Percentiles rank a stretch among this genome's conserved stretches.
phyloP scores from a whole-genome alignment of 768 basidiomycete genomes.

The Suillus subalutaceus region DNA sequence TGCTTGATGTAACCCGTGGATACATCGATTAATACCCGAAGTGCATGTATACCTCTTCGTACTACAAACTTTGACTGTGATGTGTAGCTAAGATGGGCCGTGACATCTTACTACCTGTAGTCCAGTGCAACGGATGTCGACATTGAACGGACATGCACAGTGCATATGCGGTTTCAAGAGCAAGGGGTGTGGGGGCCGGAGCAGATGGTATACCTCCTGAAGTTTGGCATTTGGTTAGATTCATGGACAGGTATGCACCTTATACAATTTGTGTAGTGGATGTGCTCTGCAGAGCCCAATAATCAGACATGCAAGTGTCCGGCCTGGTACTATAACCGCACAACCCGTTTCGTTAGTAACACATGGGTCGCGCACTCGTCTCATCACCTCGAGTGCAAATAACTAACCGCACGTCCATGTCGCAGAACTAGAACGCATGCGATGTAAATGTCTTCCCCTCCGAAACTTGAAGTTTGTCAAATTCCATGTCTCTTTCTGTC shows the following conservation, averaged over 20 bases:
- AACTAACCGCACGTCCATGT: too few relatives aligned
- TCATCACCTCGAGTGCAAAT: too few relatives aligned
- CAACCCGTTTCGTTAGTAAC: too few relatives aligned
- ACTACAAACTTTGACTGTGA: neutral
- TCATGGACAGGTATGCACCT: neutral
- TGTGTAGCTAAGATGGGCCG: neutral
- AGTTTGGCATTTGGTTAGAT: neutral
- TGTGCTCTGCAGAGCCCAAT: neutral
- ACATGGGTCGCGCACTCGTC: too few relatives aligned
- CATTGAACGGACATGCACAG: neutral
- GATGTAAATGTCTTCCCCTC: too few relatives aligned
- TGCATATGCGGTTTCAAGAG: too few relatives aligned
- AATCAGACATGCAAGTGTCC: too few relatives aligned
- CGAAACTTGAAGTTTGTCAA: too few relatives aligned
- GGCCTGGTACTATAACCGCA: too few relatives aligned
- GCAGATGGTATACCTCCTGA: neutral
- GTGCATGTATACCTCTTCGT: neutral
- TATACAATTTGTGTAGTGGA: neutral
- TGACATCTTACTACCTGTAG: neutral
- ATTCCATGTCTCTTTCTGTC: too few relatives aligned
- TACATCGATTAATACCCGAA: neutral
- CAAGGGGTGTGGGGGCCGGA: neutral
- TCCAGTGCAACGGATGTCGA: neutral
- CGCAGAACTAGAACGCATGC: too few relatives aligned
- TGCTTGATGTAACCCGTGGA: neutral